Percentiles rank a stretch among this genome's conserved stretches.
These are phyloP conservation scores for Tubosaeta sp. DNA, from an alignment of 768 basidiomycete genomes.

Conservation along the genomic window DNA sequence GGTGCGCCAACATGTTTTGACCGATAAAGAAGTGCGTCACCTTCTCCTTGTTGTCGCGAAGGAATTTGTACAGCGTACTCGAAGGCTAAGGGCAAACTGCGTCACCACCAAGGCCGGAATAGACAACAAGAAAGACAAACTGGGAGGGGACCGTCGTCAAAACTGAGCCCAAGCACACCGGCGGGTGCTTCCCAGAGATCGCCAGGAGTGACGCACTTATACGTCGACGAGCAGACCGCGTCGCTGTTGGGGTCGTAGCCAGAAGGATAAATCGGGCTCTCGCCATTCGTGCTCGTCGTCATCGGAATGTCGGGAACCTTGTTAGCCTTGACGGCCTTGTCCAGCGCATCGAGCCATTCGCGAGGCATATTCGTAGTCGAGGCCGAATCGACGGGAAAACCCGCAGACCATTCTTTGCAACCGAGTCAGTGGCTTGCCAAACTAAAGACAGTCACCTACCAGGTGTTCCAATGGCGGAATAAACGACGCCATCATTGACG, in stretches of 20 bases:
- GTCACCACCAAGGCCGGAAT: constrained; percentile 2
- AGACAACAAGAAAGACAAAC: constrained; percentile 26
- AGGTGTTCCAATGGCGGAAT: constrained; percentile 55
- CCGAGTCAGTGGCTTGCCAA: neutral
- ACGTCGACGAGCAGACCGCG: constrained; percentile 72
- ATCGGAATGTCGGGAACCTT: constrained; percentile 67
- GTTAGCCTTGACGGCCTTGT: constrained; percentile 59
- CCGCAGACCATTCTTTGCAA: constrained; percentile 53
- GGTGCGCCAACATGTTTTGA: constrained; percentile 59
- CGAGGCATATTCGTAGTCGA: constrained; percentile 52
- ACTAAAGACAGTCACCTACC: constrained; percentile 35
- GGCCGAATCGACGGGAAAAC: constrained; percentile 54
- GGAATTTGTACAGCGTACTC: constrained; percentile 55
- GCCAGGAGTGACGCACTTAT: constrained; percentile 55
- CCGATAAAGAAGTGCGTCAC: constrained; percentile 93
- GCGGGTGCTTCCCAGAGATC: constrained; percentile 77
- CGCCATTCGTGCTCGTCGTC: constrained; percentile 34
- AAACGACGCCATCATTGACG: constrained; percentile 41
- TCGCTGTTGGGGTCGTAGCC: constrained; percentile 40
- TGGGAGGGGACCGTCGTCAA: constrained; percentile 77
- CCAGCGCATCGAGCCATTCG: constrained; percentile 69
- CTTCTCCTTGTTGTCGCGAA: constrained; percentile 57
- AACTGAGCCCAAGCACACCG: constrained; percentile 60
- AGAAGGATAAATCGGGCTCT: constrained; percentile 36
- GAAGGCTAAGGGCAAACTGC: constrained; percentile 32